Evolutionary conservation across 2,329 filamentous ascomycete species (phyloP).

Genomic region (Stromatinia cepivora): DNA sequence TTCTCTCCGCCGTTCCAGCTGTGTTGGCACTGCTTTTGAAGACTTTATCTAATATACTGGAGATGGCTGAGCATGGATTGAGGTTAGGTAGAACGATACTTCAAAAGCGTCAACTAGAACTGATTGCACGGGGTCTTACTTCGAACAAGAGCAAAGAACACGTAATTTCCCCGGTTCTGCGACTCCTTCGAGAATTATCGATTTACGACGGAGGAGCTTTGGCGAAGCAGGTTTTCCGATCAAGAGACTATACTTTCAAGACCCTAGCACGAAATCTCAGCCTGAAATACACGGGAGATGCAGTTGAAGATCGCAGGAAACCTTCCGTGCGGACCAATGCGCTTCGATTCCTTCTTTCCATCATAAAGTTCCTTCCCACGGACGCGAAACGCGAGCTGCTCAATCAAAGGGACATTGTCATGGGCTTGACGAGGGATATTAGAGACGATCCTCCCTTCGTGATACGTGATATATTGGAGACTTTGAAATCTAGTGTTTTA

Average conservation of each 20-base stretch:
- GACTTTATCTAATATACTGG: slow-evolving; percentile 70
- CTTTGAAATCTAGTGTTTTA: slow-evolving; percentile 69
- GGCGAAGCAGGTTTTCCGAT: slow-evolving; percentile 74
- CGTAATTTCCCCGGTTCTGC: slow-evolving; percentile 83
- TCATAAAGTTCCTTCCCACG: slow-evolving; percentile 74
- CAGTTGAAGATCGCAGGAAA: slow-evolving; percentile 63
- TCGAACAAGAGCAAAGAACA: slow-evolving; percentile 82
- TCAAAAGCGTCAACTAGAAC: slow-evolving; percentile 76
- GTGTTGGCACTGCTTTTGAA: slow-evolving; percentile 80
- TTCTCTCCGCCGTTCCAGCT: slow-evolving; percentile 78
- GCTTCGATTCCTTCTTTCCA: slow-evolving; percentile 75
- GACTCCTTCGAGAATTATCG: slow-evolving; percentile 82
- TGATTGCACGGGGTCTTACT: slow-evolving; percentile 76
- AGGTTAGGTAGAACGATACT: slow-evolving; percentile 80
- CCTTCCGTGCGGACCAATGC: slow-evolving; percentile 83
- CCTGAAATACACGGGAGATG: slow-evolving; percentile 60
- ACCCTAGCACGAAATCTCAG: slow-evolving; percentile 78
- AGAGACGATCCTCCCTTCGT: slow-evolving; percentile 75
- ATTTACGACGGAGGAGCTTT: slow-evolving; percentile 82
- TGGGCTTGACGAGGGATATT: slow-evolving; percentile 72
- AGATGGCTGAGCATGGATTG: slow-evolving; percentile 73
- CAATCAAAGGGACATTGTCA: slow-evolving; percentile 68
- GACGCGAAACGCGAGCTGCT: slow-evolving; percentile 81
- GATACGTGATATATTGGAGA: slow-evolving; percentile 71
- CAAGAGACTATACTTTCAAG: slow-evolving; percentile 76